phyloP scores from a whole-genome alignment of 2,329 filamentous ascomycete species.

The Coniochaeta sp. region DNA sequence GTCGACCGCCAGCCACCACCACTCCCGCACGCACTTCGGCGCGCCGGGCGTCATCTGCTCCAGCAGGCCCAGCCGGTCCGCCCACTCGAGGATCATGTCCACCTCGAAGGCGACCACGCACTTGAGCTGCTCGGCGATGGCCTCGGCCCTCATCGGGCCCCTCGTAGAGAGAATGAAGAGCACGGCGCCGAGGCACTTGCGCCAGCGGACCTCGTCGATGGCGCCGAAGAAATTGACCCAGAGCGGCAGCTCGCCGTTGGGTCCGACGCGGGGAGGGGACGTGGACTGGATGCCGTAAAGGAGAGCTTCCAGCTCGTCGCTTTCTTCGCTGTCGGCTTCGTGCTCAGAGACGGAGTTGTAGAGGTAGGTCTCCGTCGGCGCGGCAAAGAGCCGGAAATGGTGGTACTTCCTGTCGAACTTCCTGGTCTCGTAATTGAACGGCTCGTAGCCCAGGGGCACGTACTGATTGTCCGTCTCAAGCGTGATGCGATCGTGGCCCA shows the following conservation, averaged over 20 bases:
- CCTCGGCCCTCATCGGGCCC: slow-evolving; percentile 46
- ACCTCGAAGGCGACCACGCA: slow-evolving; percentile 59
- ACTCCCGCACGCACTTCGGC: slow-evolving; percentile 41
- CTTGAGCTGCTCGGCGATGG: slow-evolving; percentile 47
- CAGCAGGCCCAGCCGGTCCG: slow-evolving; percentile 44
- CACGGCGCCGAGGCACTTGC: slow-evolving; percentile 54
- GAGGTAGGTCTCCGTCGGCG: slow-evolving; percentile 51
- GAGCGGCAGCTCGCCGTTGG: slow-evolving; percentile 51
- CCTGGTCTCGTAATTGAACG: slow-evolving; percentile 64
- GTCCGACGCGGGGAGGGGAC: slow-evolving; percentile 32
- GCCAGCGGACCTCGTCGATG: slow-evolving; percentile 54
- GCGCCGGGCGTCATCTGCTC: slow-evolving; percentile 25
- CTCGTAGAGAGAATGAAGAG: slow-evolving; percentile 56
- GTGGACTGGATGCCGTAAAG: slow-evolving; percentile 19
- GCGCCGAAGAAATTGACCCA: slow-evolving; percentile 66
- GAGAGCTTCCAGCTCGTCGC: slow-evolving; percentile 24
- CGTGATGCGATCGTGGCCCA: slow-evolving; percentile 49
- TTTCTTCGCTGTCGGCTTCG: not conserved
- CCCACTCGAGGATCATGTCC: slow-evolving; percentile 52
- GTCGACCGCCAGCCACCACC: slow-evolving; percentile 62
- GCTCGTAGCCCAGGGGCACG: slow-evolving; percentile 64
- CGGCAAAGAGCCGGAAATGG: slow-evolving; percentile 54
- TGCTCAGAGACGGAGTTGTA: slow-evolving; percentile 41
- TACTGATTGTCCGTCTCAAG: slow-evolving; percentile 46
- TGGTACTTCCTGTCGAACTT: slow-evolving; percentile 60